A percentile compares a stretch with the other conserved stretches of the same genome.
phyloP scores from a whole-genome alignment of 192 early-diverging fungal species.

The Coemansia sp. region DNA sequence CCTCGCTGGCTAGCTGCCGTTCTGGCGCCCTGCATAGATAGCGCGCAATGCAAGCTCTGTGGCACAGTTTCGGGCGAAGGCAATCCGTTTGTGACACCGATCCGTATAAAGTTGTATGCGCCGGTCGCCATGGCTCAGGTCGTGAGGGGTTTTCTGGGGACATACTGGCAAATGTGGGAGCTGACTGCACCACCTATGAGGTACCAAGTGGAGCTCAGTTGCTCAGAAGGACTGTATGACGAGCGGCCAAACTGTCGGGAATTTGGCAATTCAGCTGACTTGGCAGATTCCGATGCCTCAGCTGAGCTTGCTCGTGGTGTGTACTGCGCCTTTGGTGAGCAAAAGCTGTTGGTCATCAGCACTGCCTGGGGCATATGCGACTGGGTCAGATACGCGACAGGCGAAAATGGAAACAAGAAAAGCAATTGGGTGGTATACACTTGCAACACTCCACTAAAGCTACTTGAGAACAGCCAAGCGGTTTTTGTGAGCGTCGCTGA shows the following conservation, averaged over 20 bases:
- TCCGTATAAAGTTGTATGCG: constrained; percentile 12
- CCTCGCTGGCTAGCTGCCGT: constrained; percentile 39
- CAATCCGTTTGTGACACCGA: constrained; percentile 21
- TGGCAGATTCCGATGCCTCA: neutral
- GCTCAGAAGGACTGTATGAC: too few species aligned
- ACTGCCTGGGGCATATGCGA: constrained; percentile 17
- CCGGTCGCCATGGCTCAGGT: neutral
- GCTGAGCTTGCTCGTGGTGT: neutral
- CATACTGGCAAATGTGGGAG: constrained; percentile 46
- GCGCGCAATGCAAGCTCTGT: constrained; percentile 11
- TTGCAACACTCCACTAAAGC: neutral
- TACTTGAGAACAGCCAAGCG: neutral
- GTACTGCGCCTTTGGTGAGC: neutral
- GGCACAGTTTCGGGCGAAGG: constrained; percentile 23
- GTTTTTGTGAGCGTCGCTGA: constrained; percentile 10
- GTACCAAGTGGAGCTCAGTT: neutral
- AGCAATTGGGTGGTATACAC: constrained; percentile 12
- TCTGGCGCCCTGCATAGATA: constrained; percentile 41
- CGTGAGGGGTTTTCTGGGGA: constrained; percentile 10
- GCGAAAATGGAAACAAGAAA: neutral
- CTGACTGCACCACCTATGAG: neutral
- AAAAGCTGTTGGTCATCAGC: constrained; percentile 13
- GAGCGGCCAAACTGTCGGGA: neutral
- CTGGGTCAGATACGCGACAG: constrained; percentile 13
- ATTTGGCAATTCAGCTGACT: neutral